phyloP scores from a whole-genome alignment of 805 yeast species.

The Danielia oregonensis region DNA sequence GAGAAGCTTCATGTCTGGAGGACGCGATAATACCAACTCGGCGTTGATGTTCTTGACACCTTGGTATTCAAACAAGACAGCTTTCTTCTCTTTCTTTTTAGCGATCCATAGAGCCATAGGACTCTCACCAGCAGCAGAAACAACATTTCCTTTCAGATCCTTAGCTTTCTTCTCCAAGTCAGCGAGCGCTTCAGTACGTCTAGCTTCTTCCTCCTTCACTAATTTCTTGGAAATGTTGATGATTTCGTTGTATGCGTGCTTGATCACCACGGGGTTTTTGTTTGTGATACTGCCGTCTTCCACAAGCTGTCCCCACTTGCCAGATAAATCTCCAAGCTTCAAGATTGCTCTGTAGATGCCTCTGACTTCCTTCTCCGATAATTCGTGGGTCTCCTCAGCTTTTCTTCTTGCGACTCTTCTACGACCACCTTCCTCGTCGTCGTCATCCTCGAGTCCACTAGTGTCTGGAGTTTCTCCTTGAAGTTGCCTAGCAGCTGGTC shows the following conservation, averaged over 20 bases:
- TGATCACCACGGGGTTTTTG: constrained; percentile 74
- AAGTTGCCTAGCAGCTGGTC: constrained; percentile 65
- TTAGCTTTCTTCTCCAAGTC: constrained; percentile 58
- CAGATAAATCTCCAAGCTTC: constrained; percentile 73
- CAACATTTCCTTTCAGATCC: constrained; percentile 46
- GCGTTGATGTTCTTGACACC: constrained; percentile 90
- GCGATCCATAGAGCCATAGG: constrained; percentile 53
- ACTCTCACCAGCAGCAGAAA: constrained; percentile 37
- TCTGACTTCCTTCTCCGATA: constrained; percentile 84
- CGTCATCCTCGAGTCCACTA: constrained; percentile 41
- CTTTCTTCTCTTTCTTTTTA: constrained; percentile 82
- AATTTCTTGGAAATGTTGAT: constrained; percentile 56
- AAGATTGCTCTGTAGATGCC: constrained; percentile 79
- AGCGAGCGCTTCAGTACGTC: constrained; percentile 52
- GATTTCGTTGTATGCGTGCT: constrained; percentile 73
- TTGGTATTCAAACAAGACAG: constrained; percentile 81
- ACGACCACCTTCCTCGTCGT: constrained; percentile 28
- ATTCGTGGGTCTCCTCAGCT: constrained; percentile 40
- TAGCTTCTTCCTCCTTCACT: constrained; percentile 61
- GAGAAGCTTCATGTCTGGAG: constrained; percentile 74
- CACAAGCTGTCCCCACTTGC: constrained; percentile 78
- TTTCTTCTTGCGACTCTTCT: constrained; percentile 25
- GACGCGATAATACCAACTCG: constrained; percentile 77
- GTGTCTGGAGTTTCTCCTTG: constrained; percentile 28
- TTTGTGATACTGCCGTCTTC: constrained; percentile 87